Conservation (phyloP, 345 rosid species). For the Pistacia vera region DNA sequence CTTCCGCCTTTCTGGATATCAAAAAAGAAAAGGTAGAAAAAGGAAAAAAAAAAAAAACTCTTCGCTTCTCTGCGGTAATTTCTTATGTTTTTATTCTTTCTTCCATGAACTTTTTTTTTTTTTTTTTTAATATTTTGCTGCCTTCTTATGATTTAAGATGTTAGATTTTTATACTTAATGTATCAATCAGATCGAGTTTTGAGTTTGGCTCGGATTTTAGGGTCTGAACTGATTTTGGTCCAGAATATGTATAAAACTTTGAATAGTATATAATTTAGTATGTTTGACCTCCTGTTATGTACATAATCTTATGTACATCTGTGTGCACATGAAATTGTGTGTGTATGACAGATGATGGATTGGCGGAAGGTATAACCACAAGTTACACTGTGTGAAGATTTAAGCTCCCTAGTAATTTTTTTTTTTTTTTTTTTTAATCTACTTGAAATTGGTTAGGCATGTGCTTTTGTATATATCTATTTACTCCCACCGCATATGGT, state of each 20-base stretch:
- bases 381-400: neutral
- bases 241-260: no score
- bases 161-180: neutral
- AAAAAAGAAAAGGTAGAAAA: no score
- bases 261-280: neutral
- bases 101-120: no score
- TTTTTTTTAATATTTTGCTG: neutral
- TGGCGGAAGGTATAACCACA: no score
- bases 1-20: no score
- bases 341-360: no score
- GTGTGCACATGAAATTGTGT: no score
- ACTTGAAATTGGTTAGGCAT: neutral
- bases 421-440: neutral
- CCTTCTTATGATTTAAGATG: neutral
- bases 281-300: neutral
- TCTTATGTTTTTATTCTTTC: neutral
- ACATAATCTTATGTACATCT: no score
- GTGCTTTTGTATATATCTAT: neutral
- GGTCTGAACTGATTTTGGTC: neutral
- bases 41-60: no score
- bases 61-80: neutral
- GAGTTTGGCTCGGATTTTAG: neutral
- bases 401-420: no score
- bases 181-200: neutral
- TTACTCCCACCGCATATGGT: neutral